phyloP scores from a whole-genome alignment of 2,329 filamentous ascomycete species.

The Coniochaeta ligniaria region DNA sequence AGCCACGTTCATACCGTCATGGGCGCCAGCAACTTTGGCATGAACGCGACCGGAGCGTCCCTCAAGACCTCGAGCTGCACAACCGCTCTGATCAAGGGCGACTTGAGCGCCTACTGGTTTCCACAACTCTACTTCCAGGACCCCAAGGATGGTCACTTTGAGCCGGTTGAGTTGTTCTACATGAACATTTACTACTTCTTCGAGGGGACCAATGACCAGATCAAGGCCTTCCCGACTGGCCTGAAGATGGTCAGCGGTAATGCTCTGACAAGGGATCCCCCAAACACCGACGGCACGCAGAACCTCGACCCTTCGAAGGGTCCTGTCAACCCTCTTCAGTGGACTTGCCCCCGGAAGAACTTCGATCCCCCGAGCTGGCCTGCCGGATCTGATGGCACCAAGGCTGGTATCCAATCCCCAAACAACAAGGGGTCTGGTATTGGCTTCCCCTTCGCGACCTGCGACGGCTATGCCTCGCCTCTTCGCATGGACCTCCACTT shows the following conservation, averaged over 20 bases:
- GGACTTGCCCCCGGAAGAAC: conserved; percentile 50
- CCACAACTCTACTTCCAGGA: conserved; percentile 63
- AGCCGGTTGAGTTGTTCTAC: conserved; percentile 62
- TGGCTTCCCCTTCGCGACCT: conserved; percentile 65
- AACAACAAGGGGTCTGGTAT: conserved; percentile 47
- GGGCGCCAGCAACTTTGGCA: conserved; percentile 61
- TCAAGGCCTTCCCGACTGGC: conserved; percentile 62
- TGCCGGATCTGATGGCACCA: conserved; percentile 43
- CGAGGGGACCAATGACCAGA: conserved; percentile 55
- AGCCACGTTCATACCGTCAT: conserved; percentile 64
- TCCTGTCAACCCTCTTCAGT: conserved; percentile 46
- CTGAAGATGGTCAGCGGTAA: conserved; percentile 68
- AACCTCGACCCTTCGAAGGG: conserved; percentile 47
- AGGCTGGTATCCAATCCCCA: conserved; percentile 47
- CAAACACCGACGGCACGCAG: conserved; percentile 39
- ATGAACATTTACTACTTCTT: conserved; percentile 75
- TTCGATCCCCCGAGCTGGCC: conserved; percentile 46
- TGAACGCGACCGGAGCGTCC: conserved; percentile 52
- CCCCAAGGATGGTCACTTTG: conserved; percentile 53
- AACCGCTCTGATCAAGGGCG: conserved; percentile 60
- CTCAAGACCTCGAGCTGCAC: conserved; percentile 59
- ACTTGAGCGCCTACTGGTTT: conserved; percentile 73
- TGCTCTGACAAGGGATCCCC: conserved; percentile 47
- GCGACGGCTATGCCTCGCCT: conserved; percentile 54
- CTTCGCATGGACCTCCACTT: conserved; percentile 63